A percentile compares a stretch with the other conserved stretches of the same genome.
These are phyloP conservation scores for Colletotrichum spinosum DNA, from an alignment of 2,329 filamentous ascomycete species.

Conservation along the genomic window DNA sequence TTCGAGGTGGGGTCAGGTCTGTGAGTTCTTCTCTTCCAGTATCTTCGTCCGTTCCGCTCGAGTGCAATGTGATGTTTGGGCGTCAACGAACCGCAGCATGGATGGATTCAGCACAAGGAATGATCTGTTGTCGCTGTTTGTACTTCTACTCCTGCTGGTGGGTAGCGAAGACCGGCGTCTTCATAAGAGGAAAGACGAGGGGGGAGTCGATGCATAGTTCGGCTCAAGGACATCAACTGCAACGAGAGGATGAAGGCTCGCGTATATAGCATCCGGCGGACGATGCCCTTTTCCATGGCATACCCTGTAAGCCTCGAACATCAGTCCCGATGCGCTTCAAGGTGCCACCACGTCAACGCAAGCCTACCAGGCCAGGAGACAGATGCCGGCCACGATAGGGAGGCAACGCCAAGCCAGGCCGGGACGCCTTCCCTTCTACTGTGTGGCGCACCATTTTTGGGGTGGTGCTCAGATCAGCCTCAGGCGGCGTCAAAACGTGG, in stretches of 20 bases:
- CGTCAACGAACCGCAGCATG: conserved; percentile 12
- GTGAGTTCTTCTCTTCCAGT: conserved; percentile 1
- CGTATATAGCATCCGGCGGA: too few species aligned
- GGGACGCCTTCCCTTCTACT: conserved; percentile 19
- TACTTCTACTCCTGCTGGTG: background rate
- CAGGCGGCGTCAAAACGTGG: conserved; percentile 33
- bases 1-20: conserved; percentile 32
- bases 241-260: too few species aligned
- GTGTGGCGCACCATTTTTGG: conserved; percentile 16
- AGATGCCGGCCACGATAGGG: background rate
- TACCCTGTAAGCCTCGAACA: too few species aligned
- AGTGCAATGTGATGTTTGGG: conserved; percentile 20
- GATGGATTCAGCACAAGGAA: conserved; percentile 4
- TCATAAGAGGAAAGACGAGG: too few species aligned
- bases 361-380: too few species aligned
- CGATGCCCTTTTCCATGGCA: too few species aligned
- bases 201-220: too few species aligned
- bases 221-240: too few species aligned
- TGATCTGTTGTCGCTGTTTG: background rate
- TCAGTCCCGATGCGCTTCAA: too few species aligned
- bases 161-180: too few species aligned
- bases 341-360: too few species aligned
- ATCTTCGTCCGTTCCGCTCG: background rate
- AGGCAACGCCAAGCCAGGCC: conserved; percentile 33
- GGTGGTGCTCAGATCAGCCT: conserved; percentile 35